phyloP scores from a whole-genome alignment of 2,329 filamentous ascomycete species.

The Hypoxylon sp. region DNA sequence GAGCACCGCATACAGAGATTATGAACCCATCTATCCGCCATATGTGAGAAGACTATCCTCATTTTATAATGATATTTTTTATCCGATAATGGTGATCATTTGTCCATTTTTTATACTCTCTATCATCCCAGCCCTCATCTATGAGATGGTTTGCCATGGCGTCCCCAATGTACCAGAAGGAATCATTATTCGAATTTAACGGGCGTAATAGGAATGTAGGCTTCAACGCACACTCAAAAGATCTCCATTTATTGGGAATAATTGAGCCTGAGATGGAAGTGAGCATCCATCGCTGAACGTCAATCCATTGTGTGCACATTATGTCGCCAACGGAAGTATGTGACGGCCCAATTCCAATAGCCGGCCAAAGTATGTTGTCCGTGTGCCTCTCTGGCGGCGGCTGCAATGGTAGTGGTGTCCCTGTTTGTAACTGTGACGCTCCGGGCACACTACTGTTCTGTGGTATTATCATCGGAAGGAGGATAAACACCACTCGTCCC shows the following conservation, averaged over 20 bases:
- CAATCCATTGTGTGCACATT: background rate
- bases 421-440: background rate
- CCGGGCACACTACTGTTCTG: background rate
- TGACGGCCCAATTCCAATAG: background rate
- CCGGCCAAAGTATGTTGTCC: background rate
- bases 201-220: background rate
- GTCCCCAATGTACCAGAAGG: conserved; percentile 2
- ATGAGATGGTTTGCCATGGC: background rate
- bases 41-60: background rate
- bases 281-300: background rate
- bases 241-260: background rate
- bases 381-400: background rate
- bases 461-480: background rate
- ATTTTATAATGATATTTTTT: background rate
- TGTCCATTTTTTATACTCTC: background rate
- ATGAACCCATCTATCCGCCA: no score
- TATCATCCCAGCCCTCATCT: background rate
- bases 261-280: background rate
- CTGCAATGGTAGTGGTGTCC: background rate
- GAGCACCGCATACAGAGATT: no score
- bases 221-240: background rate
- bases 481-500: background rate
- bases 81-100: background rate
- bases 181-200: background rate
- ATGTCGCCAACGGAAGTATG: conserved; percentile 2